Evolutionary conservation across 352 stramenopile species (phyloP), one percentile per base, ranked within the genome.

Genomic region (Globisporangium ultimum): DNA sequence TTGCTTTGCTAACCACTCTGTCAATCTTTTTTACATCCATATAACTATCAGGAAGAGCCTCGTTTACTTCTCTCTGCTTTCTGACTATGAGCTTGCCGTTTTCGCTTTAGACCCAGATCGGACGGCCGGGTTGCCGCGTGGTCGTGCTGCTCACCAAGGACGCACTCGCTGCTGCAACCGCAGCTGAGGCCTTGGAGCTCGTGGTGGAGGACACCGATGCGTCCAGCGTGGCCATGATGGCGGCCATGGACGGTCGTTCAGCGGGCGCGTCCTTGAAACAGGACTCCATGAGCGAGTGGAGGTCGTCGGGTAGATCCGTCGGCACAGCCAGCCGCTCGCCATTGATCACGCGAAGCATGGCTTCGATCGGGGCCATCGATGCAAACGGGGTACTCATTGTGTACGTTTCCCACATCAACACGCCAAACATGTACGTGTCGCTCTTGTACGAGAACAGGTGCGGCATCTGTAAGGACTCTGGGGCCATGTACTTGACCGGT

Each of bases 381-480:
- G 76, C 67, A 53, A 89, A 91, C 48, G 84, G 84, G 12, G 68
- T 56, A 2, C 66, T 74, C 40, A 66, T 76, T 0, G 72, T 87
- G 57, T 76, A 91, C 11, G 80, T 90, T 58, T 93, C 84, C 78
- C 80, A 93, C 80, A 91, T 89, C 18, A 93, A 66, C 40, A 93
- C 82, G 46, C 84, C 84, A 68, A 91, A 93, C 78, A 89, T 89
- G 67, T 86, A 93, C 60, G 81, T 72, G 53, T 93, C 84, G 14
- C 81, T 91, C 43, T 87, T 65, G 63, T 80, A 88, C 36, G 84
- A 93, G 47, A 91, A 91, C 48, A 74, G 62, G 43, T 91, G 79
- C 15, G 84, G 82, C 28, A 80, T 80, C 54, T 88, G 75, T 3
- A 93, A 67, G 7, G 84, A 93, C 65, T 93, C 84, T 8, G 84